Percentiles rank a stretch among this genome's conserved stretches.
Evolutionary conservation across 352 stramenopile species (phyloP).

Genomic region (Phytophthora colocasiae): DNA sequence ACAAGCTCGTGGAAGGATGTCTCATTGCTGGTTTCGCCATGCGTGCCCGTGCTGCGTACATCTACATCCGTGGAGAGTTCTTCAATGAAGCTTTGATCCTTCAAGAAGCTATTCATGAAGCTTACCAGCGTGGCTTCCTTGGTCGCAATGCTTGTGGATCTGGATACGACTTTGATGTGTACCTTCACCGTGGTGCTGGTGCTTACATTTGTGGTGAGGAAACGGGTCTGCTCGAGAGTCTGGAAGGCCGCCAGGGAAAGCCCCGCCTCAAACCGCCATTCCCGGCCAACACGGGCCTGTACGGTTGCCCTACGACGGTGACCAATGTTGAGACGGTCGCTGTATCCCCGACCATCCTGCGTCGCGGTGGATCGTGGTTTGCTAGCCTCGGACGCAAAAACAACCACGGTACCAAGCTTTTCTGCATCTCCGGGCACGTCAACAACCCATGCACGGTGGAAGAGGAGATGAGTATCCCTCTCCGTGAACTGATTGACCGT

Average conservation of each 20-base stretch:
- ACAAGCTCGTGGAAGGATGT: slow-evolving; percentile 99
- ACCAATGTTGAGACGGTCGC: slow-evolving; percentile 99
- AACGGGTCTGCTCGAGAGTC: slow-evolving; percentile 97
- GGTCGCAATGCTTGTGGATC: slow-evolving; percentile 97
- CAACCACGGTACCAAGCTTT: slow-evolving; percentile 99
- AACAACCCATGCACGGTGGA: slow-evolving; percentile 99
- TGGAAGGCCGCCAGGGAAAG: slow-evolving; percentile 98
- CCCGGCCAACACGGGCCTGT: slow-evolving; percentile 98
- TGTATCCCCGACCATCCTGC: slow-evolving; percentile 98
- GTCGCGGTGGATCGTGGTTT: slow-evolving; percentile 97
- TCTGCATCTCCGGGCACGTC: slow-evolving; percentile 99
- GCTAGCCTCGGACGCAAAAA: slow-evolving; percentile 97
- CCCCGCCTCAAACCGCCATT: slow-evolving; percentile 99
- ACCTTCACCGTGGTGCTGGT: slow-evolving; percentile 98
- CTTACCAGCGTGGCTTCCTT: slow-evolving; percentile 96
- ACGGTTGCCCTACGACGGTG: slow-evolving; percentile 99
- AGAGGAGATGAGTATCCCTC: slow-evolving; percentile 98
- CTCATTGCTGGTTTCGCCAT: slow-evolving; percentile 98
- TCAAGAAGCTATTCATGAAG: slow-evolving; percentile 99
- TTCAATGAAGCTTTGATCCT: slow-evolving; percentile 99
- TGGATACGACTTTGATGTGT: slow-evolving; percentile 99
- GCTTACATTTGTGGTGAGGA: slow-evolving; percentile 99
- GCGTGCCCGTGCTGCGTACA: slow-evolving; percentile 98
- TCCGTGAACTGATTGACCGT: slow-evolving; percentile 98
- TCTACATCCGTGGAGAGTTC: slow-evolving; percentile 99